Base-by-base conservation (phyloP, 257 asterid genomes). In the Ajuga chamaepitys region DNA sequence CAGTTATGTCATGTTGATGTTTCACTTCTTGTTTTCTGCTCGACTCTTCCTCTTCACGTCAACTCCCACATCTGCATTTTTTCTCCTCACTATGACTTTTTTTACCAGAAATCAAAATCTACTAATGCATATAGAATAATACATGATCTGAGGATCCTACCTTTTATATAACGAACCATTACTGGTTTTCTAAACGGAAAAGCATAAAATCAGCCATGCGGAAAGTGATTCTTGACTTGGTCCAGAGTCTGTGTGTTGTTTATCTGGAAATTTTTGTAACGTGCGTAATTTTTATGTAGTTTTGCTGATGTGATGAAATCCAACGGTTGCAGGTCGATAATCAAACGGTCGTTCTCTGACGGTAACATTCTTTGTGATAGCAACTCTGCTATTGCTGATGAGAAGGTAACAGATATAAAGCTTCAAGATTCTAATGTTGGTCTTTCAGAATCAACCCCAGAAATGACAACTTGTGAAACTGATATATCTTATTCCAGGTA, bases 261-360 rank as follows among this genome's bases (percentile, higher is more conserved):
- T 25, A 48, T 50, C 48, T 35, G 7, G 62, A n/a, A n/a, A n/a
- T n/a, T n/a, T 64, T 79, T 55, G n/a, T n/a, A n/a, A n/a, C n/a
- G n/a, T n/a, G n/a, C n/a, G n/a, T n/a, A n/a, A n/a, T n/a, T n/a
- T n/a, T n/a, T n/a, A n/a, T n/a, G n/a, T n/a, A n/a, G n/a, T n/a
- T n/a, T n/a, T n/a, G n/a, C n/a, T n/a, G n/a, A 61, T 62, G 44
- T 44, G 66, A 13, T 21, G 42, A 57, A 21, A 67, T 68, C 66
- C 26, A 55, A 14, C 67, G 57, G 72, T 58, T 79, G 68, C 77
- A 94, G 99, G 85, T 82, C 80, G 12, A 53, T 70, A 57, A 80
- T 94, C 75, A 86, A 86, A 78, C 82, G 99, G 76, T 88, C 99
- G 2, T 71, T 90, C 4, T 94, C 99, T 12, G 97, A 88, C 75